Evolutionary conservation across 805 yeast genomes (phyloP), one percentile per base, ranked within the genome.

Genomic region (Yarrowia sp.): DNA sequence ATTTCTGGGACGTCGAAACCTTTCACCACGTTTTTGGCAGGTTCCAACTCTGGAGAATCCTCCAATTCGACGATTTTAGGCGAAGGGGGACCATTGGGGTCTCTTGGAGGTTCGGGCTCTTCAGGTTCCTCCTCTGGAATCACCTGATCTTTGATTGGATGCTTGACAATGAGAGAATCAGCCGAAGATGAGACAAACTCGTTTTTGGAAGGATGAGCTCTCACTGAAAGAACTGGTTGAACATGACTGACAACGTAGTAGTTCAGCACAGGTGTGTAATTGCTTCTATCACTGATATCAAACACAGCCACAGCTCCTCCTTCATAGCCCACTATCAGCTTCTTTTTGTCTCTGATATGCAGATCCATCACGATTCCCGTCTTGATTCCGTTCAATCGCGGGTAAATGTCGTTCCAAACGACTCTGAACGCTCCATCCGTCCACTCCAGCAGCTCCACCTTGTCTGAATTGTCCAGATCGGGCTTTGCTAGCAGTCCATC

Each of bases 281-380:
- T 41, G 36, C 16, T 32, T 16, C 58, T 10, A n/a, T 45, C 59
- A 1, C 43, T 8, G 16, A 84, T 40, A 12, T 72, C 64, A 38
- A 74, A 78, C 0, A 77, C 72, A 0, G 79, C 77, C 8, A 86
- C 81, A 72, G 85, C 87, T 0, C 97, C 97, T 16, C 90, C 87
- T 75, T 91, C 97, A 74, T 84, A 91, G 0, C 96, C 97, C 7
- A 88, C 79, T 16, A 76, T 69, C 10, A 75, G 70, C 2, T 74
- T 72, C 2, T 74, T 72, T 4, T 66, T 42, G 11, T 72, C 73
- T 0, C 83, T 72, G 77, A 85, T 83, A 0, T 74, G 70, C 2
- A 89, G 72, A 56, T 81, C 83, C 92, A 91, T 89, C 14, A 89
- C 83, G 49, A 90, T 88, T 1, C 96, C 96, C 42, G 85, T 81